phyloP scores from a whole-genome alignment of 805 yeast genomes.

The Priceomyces castillae region DNA sequence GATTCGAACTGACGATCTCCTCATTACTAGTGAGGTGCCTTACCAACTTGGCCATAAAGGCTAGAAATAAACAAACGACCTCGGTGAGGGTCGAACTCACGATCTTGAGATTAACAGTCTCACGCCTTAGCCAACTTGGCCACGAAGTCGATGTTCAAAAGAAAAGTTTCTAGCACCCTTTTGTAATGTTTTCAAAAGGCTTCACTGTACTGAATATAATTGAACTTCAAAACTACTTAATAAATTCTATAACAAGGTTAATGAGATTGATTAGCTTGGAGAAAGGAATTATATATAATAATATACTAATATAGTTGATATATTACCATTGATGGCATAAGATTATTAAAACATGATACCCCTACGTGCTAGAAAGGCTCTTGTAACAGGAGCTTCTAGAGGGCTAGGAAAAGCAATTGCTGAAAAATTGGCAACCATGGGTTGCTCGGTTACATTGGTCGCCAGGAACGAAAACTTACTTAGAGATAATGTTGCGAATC shows the following conservation, averaged over 20 bases:
- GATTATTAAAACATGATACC: too few species aligned
- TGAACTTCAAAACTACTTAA: too few species aligned
- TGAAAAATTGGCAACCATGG: constrained; percentile 24
- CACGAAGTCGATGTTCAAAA: constrained; percentile 14
- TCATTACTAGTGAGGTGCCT: constrained; percentile 12
- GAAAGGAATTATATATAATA: too few species aligned
- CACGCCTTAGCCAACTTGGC: constrained; percentile 23
- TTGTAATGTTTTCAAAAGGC: too few species aligned
- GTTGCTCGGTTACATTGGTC: constrained; percentile 30
- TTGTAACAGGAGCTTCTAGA: constrained; percentile 41
- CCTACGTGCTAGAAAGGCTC: constrained; percentile 21
- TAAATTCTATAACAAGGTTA: too few species aligned
- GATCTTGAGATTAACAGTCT: constrained; percentile 21
- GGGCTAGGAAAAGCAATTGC: constrained; percentile 37
- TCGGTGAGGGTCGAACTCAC: constrained; percentile 22
- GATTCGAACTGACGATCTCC: constrained; percentile 12
- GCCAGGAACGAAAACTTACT: constrained; percentile 39
- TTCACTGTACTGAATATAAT: too few species aligned
- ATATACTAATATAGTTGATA: too few species aligned
- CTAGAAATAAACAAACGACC: constrained; percentile 9
- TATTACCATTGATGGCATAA: too few species aligned
- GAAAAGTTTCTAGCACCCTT: neutral
- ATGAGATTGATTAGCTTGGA: too few species aligned
- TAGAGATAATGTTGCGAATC: constrained; percentile 14
- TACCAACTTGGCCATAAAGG: constrained; percentile 12